phyloP scores from a whole-genome alignment of 257 asterid genomes.

The Gentiana straminea region DNA sequence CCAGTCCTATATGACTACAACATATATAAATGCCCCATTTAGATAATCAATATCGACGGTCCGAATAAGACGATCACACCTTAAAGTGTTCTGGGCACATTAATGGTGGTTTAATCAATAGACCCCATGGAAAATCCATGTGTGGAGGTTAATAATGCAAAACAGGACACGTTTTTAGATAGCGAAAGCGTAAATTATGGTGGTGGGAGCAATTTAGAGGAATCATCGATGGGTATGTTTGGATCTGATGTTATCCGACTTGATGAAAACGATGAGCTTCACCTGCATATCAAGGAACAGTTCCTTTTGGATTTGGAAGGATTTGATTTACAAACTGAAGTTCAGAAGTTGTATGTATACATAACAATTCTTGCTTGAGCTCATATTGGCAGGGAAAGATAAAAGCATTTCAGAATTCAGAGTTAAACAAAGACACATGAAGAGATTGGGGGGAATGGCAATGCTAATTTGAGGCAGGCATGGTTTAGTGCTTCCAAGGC shows the following conservation, averaged over 20 bases:
- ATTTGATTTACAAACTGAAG: slow-evolving; percentile 4
- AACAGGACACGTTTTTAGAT: no score
- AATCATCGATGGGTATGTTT: neutral
- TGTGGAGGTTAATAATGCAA: no score
- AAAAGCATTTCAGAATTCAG: slow-evolving; percentile 3
- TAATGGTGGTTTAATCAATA: no score
- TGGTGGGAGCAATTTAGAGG: neutral
- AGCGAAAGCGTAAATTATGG: no score
- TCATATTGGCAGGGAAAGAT: slow-evolving; percentile 6
- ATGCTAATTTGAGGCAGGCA: slow-evolving; percentile 10
- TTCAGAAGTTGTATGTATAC: slow-evolving; percentile 15
- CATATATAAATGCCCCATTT: no score
- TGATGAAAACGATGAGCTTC: slow-evolving; percentile 1
- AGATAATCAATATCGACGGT: no score
- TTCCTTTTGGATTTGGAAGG: slow-evolving; percentile 7
- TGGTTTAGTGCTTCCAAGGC: slow-evolving; percentile 26
- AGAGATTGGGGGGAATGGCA: slow-evolving; percentile 3
- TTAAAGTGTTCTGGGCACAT: no score
- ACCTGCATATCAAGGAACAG: slow-evolving; percentile 1
- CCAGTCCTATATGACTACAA: no score
- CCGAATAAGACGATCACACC: no score
- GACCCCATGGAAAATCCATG: no score
- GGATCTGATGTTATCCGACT: slow-evolving; percentile 1
- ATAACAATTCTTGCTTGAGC: slow-evolving; percentile 1
- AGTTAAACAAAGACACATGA: neutral